These are phyloP conservation scores for Penicillium coprophilum DNA, from an alignment of 495 filamentous ascomycete species.

Conservation along the genomic window DNA sequence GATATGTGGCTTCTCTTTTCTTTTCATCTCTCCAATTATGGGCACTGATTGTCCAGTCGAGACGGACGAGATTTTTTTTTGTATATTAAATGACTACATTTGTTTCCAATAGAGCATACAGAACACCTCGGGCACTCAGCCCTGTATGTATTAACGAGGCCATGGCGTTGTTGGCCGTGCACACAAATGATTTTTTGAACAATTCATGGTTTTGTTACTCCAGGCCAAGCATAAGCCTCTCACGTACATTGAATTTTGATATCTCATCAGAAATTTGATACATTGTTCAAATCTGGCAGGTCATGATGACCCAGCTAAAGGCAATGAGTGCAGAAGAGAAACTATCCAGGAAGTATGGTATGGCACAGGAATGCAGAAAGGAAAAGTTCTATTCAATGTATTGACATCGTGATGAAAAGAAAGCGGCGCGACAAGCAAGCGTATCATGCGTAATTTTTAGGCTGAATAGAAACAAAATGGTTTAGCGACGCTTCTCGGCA, in stretches of 20 bases:
- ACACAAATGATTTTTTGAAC: too few species aligned
- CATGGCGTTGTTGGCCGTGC: not conserved
- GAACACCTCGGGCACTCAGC: not conserved
- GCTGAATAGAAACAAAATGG: conserved; percentile 13
- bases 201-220: too few species aligned
- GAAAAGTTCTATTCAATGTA: conserved; percentile 8
- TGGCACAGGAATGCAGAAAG: not conserved
- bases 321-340: not conserved
- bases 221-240: not conserved
- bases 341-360: not conserved
- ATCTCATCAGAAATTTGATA: not conserved
- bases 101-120: conserved; percentile 10
- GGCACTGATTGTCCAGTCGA: not conserved
- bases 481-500: conserved; percentile 38
- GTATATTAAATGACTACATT: conserved; percentile 12
- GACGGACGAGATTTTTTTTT: not conserved
- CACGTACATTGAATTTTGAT: not conserved
- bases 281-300: not conserved
- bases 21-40: not conserved
- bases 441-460: conserved; percentile 19
- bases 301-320: not conserved
- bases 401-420: conserved; percentile 5
- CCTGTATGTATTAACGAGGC: conserved; percentile 2
- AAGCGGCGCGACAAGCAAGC: conserved; percentile 7
- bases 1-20: not conserved